phyloP scores from a whole-genome alignment of 305 asterid species.

The Solanum hybrid region DNA sequence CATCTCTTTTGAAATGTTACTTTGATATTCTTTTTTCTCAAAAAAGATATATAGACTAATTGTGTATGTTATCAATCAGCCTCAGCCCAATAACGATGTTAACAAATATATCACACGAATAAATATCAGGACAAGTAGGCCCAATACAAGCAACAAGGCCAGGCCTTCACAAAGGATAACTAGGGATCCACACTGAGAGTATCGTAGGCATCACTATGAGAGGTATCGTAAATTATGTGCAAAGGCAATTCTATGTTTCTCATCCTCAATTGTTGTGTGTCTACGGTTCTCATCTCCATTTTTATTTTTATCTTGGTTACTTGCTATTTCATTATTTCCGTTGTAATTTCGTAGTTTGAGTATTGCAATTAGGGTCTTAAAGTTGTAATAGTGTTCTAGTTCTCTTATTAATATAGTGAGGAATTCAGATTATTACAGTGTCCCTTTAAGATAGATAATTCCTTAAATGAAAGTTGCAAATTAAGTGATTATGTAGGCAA shows the following conservation, averaged over 20 bases:
- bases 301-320: not conserved
- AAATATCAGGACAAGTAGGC: not conserved
- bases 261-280: too few species aligned
- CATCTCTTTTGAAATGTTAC: not conserved
- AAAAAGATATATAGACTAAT: not conserved
- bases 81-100: not conserved
- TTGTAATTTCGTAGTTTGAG: not conserved
- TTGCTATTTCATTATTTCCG: not conserved
- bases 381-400: not conserved
- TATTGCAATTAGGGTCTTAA: not conserved
- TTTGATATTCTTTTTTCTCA: not conserved
- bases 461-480: too few species aligned
- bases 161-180: not conserved
- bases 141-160: not conserved
- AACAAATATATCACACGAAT: not conserved
- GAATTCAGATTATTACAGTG: not conserved
- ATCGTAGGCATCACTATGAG: too few species aligned
- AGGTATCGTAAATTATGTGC: not conserved
- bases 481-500: not conserved
- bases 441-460: not conserved
- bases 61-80: not conserved
- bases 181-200: not conserved
- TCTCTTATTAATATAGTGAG: not conserved
- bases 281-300: not conserved
- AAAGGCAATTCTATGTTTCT: not conserved